phyloP scores from a whole-genome alignment of 2,329 filamentous ascomycete species.

The Alternaria sp. region DNA sequence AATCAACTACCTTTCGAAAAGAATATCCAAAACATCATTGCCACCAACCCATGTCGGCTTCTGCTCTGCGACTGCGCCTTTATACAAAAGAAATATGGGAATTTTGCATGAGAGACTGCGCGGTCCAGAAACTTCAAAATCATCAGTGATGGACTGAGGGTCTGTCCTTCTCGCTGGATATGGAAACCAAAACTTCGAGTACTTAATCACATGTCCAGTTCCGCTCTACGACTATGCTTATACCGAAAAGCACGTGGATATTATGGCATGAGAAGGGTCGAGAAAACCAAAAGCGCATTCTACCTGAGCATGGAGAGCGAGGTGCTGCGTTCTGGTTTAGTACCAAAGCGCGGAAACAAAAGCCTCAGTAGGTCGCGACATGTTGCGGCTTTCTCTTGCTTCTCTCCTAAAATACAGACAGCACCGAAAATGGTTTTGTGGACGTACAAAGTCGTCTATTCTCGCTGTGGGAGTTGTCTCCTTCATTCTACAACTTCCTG shows the following conservation, averaged over 20 bases:
- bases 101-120: neutral
- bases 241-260: too few relatives aligned
- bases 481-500: neutral
- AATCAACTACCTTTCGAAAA: neutral
- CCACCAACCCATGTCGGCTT: neutral
- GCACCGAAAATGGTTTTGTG: too few relatives aligned
- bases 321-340: too few relatives aligned
- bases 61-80: neutral
- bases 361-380: too few relatives aligned
- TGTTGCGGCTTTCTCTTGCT: too few relatives aligned
- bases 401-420: too few relatives aligned
- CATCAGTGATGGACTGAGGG: too few relatives aligned
- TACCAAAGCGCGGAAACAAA: too few relatives aligned
- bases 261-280: neutral
- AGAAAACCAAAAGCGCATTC: neutral
- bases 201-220: neutral
- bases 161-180: neutral
- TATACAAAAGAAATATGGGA: neutral
- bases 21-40: accelerated
- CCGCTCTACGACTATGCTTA: neutral
- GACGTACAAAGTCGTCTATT: neutral
- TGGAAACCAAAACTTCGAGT: neutral
- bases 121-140: too few relatives aligned
- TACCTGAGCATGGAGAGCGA: too few relatives aligned
- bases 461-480: neutral